Conservation (phyloP, 1,139 yeast genomes). For the Kodamaea alishanica region DNA sequence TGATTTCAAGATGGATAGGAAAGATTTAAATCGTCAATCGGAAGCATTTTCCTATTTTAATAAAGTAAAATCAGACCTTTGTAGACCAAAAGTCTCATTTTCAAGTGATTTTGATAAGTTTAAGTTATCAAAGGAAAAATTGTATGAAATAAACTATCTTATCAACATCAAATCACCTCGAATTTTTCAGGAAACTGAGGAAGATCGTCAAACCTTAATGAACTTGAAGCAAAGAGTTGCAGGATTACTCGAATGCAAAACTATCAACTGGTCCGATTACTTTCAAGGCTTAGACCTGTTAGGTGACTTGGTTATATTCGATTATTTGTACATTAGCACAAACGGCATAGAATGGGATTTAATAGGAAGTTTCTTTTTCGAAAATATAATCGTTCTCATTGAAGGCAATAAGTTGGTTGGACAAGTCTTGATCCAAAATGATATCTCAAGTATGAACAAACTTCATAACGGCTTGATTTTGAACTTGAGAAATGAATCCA, state of each 20-base stretch:
- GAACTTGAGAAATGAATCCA: constrained; percentile 35
- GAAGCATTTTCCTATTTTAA: background rate
- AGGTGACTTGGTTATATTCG: constrained; percentile 40
- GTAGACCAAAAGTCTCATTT: constrained; percentile 20
- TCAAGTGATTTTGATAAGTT: constrained; percentile 14
- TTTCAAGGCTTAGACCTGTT: constrained; percentile 16
- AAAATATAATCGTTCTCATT: constrained; percentile 35
- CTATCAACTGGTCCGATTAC: constrained; percentile 10
- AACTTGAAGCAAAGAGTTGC: constrained; percentile 3
- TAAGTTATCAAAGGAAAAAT: constrained; percentile 10
- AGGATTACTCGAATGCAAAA: constrained; percentile 4
- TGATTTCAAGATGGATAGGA: constrained; percentile 1
- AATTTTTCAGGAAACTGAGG: constrained; percentile 11
- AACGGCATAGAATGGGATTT: constrained; percentile 36
- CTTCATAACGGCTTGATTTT: constrained; percentile 28
- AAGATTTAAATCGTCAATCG: no score
- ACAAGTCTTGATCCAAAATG: constrained; percentile 27
- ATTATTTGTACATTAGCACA: constrained; percentile 37
- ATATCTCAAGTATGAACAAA: constrained; percentile 30
- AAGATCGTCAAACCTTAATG: background rate
- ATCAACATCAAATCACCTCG: constrained; percentile 28
- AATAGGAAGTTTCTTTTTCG: constrained; percentile 39
- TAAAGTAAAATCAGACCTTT: constrained; percentile 9
- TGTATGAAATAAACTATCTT: constrained; percentile 20
- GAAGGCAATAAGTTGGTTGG: constrained; percentile 36